Conservation (phyloP, 192 early-diverging fungal genomes). For the Geranomyces michiganensis region DNA sequence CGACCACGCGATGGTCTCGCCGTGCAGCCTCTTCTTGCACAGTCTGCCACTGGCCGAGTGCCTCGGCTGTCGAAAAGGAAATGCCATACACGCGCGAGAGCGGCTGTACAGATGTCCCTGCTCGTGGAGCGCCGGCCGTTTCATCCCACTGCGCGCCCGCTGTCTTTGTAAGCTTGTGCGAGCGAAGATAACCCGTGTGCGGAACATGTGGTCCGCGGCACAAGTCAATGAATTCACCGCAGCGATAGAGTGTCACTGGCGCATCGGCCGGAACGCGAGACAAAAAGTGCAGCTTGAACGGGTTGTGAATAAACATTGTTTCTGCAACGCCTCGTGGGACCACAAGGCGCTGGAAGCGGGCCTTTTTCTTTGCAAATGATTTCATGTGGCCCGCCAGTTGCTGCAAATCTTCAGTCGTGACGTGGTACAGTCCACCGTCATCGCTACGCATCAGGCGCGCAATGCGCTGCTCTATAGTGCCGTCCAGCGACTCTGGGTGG, state of each 20-base stretch:
- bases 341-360: slow-evolving; percentile 66
- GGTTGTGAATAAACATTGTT: slow-evolving; percentile 70
- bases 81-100: slow-evolving; percentile 76
- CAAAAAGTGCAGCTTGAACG: slow-evolving; percentile 75
- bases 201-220: slow-evolving; percentile 78
- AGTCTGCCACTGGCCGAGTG: slow-evolving; percentile 58
- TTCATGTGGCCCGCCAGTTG: slow-evolving; percentile 55
- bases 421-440: slow-evolving; percentile 39
- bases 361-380: slow-evolving; percentile 55
- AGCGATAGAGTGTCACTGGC: slow-evolving; percentile 66
- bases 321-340: slow-evolving; percentile 62
- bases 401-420: slow-evolving; percentile 55
- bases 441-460: slow-evolving; percentile 1
- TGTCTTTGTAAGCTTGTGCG: slow-evolving; percentile 57
- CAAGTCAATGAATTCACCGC: slow-evolving; percentile 74
- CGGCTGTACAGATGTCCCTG: slow-evolving; percentile 19
- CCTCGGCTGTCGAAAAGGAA: slow-evolving; percentile 59
- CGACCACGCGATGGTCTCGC: slow-evolving; percentile 57
- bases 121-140: not conserved
- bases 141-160: slow-evolving; percentile 68
- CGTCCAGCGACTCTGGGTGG: slow-evolving; percentile 28
- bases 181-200: slow-evolving; percentile 63
- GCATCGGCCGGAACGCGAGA: slow-evolving; percentile 48
- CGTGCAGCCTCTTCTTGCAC: slow-evolving; percentile 56
- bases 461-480: slow-evolving; percentile 21